Base-by-base conservation (phyloP, 2,329 filamentous ascomycete species). In the Pseudogymnoascus sp. region DNA sequence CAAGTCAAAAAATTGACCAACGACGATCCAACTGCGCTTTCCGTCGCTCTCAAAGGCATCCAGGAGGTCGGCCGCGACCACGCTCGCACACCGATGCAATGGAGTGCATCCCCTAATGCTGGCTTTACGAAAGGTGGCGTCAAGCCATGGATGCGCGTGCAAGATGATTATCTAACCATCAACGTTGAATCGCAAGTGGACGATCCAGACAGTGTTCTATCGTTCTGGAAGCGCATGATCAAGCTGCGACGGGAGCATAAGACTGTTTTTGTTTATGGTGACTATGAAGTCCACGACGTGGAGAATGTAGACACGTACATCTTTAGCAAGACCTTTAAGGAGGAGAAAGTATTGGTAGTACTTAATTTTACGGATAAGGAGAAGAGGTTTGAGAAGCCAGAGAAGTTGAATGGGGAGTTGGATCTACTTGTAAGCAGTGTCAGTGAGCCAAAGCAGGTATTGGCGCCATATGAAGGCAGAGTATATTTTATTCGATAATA, bases 211-310 rank as follows among this genome's bases (percentile, higher is more conserved):
- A 69, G 66, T 2, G 64, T 72, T 1, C 61, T 74, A 18, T 67
- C 65, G 52, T 69, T 74, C 58, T 71, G 65, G 67, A 71, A 65
- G 25, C 67, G 67, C 58, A 67, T 72, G 67, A 45, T 73, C 7
- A 35, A 58, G 25, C 37, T 66, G 10, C 61, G 71, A 42, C 72
- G 69, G 55, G 58, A 85, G 87, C 72, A 83, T 84, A 65, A 74
- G 76, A 66, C 84, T 48, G 70, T 85, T 8, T 83, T 90, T 62
- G 80, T 87, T 1, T 81, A 87, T 66, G 87, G 86, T 5, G 74
- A 77, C 21, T 88, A 83, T 69, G 72, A 80, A 45, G 70, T 80
- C 7, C 72, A 82, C 36, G 81, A 82, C 58, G 69, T 76, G 18
- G 76, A 78, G 13, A 73, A 78, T 42, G 72, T 78, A 62, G 62